These are phyloP conservation scores for Trichoderma harzianum DNA, from an alignment of 2,329 filamentous ascomycete species.

Conservation along the genomic window DNA sequence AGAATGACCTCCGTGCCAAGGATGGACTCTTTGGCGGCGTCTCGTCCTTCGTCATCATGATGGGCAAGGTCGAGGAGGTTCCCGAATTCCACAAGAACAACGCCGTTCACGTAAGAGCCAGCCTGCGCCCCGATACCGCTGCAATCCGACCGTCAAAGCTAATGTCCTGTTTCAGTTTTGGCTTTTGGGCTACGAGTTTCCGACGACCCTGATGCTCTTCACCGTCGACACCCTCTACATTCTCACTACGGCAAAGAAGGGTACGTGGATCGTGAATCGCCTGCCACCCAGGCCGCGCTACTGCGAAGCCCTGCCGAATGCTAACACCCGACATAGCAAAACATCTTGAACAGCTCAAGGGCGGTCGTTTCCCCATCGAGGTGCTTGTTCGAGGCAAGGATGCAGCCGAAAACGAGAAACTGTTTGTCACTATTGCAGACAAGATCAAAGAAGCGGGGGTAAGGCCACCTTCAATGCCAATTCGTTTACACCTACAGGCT, in stretches of 20 bases:
- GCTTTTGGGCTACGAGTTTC: slow-evolving; percentile 98
- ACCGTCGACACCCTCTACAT: slow-evolving; percentile 86
- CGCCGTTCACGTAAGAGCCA: slow-evolving; percentile 75
- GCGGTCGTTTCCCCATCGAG: slow-evolving; percentile 88
- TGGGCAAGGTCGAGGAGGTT: slow-evolving; percentile 91
- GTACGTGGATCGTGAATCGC: slow-evolving; percentile 44
- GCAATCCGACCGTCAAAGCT: background rate
- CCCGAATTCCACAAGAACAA: slow-evolving; percentile 93
- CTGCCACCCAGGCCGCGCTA: slow-evolving; percentile 27
- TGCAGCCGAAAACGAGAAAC: slow-evolving; percentile 83
- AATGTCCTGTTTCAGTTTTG: slow-evolving; percentile 66
- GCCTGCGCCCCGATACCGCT: background rate
- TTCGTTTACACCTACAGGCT: background rate
- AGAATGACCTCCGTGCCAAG: slow-evolving; percentile 86
- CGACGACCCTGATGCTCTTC: slow-evolving; percentile 89
- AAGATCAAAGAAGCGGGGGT: slow-evolving; percentile 85
- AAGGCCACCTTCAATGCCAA: slow-evolving; percentile 37
- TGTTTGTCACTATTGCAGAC: slow-evolving; percentile 79
- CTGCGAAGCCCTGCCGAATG: background rate
- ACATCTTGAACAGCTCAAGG: slow-evolving; percentile 87
- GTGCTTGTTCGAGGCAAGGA: slow-evolving; percentile 91
- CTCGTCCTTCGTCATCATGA: slow-evolving; percentile 81
- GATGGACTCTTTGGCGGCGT: slow-evolving; percentile 83
- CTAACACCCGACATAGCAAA: slow-evolving; percentile 59
- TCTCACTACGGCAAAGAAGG: slow-evolving; percentile 96